Percentiles rank a stretch among this genome's conserved stretches.
Conservation (phyloP, 768 basidiomycete genomes). For the Agaricus subrufescens region DNA sequence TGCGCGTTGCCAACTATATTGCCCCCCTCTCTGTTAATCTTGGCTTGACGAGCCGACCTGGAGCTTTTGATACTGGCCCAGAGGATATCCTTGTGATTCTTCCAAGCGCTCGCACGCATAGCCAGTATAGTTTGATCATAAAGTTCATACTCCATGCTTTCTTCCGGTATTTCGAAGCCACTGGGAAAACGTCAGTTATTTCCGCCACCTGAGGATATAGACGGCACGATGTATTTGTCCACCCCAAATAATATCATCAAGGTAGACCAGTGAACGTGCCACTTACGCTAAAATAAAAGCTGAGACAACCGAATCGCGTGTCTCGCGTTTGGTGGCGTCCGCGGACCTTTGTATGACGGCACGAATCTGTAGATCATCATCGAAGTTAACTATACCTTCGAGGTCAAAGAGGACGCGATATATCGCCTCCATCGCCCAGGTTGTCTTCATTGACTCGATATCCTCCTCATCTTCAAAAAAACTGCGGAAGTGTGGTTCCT, state of each 20-base stretch:
- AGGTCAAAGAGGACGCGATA: slow-evolving; percentile 1
- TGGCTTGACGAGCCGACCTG: too few species aligned
- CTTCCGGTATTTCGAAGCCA: not conserved
- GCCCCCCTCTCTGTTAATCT: not conserved
- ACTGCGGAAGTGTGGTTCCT: not conserved
- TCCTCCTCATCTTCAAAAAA: not conserved
- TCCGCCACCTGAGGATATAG: too few species aligned
- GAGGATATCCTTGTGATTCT: too few species aligned
- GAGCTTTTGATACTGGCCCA: too few species aligned
- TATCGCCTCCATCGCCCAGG: not conserved
- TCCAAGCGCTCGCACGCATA: too few species aligned
- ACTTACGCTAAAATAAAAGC: not conserved
- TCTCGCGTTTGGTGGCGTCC: not conserved
- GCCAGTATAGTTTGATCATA: too few species aligned
- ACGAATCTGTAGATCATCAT: too few species aligned
- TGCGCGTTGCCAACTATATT: not conserved
- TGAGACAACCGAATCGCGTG: not conserved
- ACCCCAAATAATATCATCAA: too few species aligned
- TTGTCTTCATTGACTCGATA: not conserved
- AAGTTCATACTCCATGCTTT: too few species aligned
- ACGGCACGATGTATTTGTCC: too few species aligned
- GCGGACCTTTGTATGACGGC: not conserved
- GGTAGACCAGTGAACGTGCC: not conserved
- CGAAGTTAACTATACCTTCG: not conserved
- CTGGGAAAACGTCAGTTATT: not conserved